Percentiles rank a stretch among this genome's conserved stretches.
phyloP scores from a whole-genome alignment of 2,329 filamentous ascomycete species.

The Calonectria fujianensis region DNA sequence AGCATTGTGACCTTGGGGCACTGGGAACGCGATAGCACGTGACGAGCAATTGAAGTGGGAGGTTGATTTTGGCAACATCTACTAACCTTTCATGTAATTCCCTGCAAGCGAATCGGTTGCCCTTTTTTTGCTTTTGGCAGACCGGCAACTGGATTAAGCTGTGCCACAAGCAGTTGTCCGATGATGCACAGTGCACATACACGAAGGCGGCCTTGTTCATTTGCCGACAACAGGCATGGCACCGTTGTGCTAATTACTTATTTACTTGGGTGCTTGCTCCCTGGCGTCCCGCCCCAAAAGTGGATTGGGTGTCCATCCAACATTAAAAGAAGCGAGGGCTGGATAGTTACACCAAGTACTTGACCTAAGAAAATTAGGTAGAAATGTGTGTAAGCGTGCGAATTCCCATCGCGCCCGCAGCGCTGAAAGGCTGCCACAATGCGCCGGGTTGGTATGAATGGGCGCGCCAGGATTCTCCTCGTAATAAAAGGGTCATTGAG shows the following conservation, averaged over 20 bases:
- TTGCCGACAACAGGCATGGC: conserved; percentile 25
- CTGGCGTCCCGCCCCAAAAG: conserved; percentile 23
- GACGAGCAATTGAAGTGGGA: not conserved
- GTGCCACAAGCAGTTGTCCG: conserved; percentile 11
- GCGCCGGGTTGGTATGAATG: not conserved
- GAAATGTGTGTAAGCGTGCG: not conserved
- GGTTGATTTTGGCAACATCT: conserved; percentile 9
- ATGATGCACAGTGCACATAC: conserved; percentile 26
- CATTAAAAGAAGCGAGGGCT: conserved; percentile 1
- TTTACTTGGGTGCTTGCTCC: conserved; percentile 4
- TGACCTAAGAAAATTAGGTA: not conserved
- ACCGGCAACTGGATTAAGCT: not conserved
- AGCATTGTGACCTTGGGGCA: not conserved
- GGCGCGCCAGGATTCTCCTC: too few species aligned
- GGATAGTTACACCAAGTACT: not conserved
- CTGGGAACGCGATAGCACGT: conserved; percentile 13
- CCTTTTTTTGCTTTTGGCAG: conserved; percentile 19
- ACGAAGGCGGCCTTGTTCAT: conserved; percentile 9
- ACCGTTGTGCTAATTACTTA: conserved; percentile 25
- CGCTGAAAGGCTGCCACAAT: not conserved
- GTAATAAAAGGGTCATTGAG: not conserved
- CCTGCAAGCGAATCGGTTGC: not conserved
- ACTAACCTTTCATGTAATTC: conserved; percentile 6
- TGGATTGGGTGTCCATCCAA: conserved; percentile 7
- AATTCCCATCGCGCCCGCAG: not conserved